These are phyloP conservation scores for Trametes polyzona DNA, from an alignment of 1,284 basidiomycete genomes.

Conservation along the genomic window DNA sequence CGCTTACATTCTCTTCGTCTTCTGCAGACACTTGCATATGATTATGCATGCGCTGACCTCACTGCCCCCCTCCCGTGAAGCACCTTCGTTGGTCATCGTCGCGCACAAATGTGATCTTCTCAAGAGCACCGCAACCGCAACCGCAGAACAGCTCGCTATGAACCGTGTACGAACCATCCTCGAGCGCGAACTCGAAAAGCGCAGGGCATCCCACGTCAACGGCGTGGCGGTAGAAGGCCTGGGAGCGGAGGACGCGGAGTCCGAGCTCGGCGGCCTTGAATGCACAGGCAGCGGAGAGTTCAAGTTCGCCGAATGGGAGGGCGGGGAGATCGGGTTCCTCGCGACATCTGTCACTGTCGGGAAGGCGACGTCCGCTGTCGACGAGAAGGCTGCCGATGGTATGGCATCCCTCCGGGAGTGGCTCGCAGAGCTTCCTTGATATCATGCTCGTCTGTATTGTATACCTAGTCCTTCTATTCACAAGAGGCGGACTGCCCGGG, in stretches of 20 bases:
- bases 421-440: constrained; percentile 46
- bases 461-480: too few species aligned
- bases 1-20: neutral
- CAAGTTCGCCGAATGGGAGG: constrained; percentile 79
- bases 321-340: constrained; percentile 69
- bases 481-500: too few species aligned
- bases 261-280: constrained; percentile 36
- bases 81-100: constrained; percentile 65
- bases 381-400: constrained; percentile 45
- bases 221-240: constrained; percentile 73
- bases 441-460: neutral
- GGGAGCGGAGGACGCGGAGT: constrained; percentile 43
- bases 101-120: constrained; percentile 79
- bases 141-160: constrained; percentile 58
- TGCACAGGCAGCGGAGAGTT: constrained; percentile 50
- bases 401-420: constrained; percentile 52
- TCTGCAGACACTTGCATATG: constrained; percentile 66
- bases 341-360: constrained; percentile 59
- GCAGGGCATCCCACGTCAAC: constrained; percentile 60
- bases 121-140: constrained; percentile 48
- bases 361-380: constrained; percentile 31
- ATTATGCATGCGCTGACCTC: constrained; percentile 71
- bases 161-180: constrained; percentile 73
- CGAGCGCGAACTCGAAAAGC: constrained; percentile 80
- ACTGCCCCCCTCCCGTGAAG: constrained; percentile 65